phyloP scores from a whole-genome alignment of 2,329 filamentous ascomycete genomes.

The Gliomastix tumulicola region DNA sequence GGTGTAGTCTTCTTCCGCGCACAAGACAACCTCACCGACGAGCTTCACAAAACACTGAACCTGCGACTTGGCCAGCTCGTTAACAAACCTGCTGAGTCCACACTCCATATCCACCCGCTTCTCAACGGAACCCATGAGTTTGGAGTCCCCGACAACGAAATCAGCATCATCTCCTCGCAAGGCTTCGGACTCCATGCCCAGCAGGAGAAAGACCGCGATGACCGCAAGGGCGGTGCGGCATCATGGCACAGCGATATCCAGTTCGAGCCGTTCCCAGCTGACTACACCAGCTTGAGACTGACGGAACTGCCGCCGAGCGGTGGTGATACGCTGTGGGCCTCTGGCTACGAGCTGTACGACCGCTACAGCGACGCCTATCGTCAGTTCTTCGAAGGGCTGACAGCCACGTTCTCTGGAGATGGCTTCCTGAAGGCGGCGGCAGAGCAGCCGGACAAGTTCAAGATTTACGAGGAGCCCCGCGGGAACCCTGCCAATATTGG shows the following conservation, averaged over 20 bases:
- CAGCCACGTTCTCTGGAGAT: conserved; percentile 32
- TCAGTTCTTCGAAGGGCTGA: conserved; percentile 43
- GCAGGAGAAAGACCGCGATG: conserved; percentile 16
- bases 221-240: conserved; percentile 20
- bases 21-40: conserved; percentile 49
- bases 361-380: conserved; percentile 42
- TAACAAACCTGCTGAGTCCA: conserved; percentile 50
- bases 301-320: conserved; percentile 44
- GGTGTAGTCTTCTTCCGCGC: conserved; percentile 60
- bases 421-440: conserved; percentile 4
- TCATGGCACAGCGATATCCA: conserved; percentile 45
- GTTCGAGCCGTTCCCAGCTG: conserved; percentile 48
- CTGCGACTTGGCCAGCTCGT: conserved; percentile 51
- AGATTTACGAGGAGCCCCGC: conserved; percentile 22
- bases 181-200: too few species aligned
- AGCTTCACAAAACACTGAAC: conserved; percentile 53
- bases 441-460: conserved; percentile 20
- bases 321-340: conserved; percentile 53
- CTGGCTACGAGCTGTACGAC: conserved; percentile 53
- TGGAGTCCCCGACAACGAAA: conserved; percentile 36
- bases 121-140: conserved; percentile 42
- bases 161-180: conserved; percentile 57
- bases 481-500: conserved; percentile 37
- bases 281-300: conserved; percentile 49
- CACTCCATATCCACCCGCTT: conserved; percentile 54